Conservation (phyloP, 805 yeast species). For the Metschnikowia borealis region DNA sequence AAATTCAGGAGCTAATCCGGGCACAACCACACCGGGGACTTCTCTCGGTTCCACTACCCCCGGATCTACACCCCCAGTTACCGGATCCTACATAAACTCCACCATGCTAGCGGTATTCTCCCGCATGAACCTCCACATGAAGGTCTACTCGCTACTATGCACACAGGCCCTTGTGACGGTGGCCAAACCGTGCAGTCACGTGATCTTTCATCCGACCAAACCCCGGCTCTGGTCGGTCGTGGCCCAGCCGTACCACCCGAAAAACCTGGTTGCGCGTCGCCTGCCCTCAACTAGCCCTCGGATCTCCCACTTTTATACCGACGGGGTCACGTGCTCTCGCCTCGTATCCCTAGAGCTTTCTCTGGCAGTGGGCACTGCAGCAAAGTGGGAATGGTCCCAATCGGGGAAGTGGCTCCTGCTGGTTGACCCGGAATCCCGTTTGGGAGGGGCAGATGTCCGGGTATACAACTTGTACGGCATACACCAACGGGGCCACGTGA, state of each 20-base stretch:
- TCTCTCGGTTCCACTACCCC: not conserved
- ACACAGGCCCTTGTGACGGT: conserved; percentile 29
- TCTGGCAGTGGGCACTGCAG: conserved; percentile 16
- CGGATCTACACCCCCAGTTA: not conserved
- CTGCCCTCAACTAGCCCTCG: conserved; percentile 7
- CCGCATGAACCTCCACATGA: conserved; percentile 22
- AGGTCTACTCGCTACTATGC: conserved; percentile 36
- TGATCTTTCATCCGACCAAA: conserved; percentile 19
- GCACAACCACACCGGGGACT: too few relatives aligned
- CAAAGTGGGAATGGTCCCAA: conserved; percentile 27
- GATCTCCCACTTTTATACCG: conserved; percentile 28
- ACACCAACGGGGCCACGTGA: conserved; percentile 6
- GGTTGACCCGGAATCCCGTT: conserved; percentile 20
- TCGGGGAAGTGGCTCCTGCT: conserved; percentile 34
- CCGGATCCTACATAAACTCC: conserved; percentile 29
- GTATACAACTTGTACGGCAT: conserved; percentile 28
- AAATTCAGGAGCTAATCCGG: too few relatives aligned
- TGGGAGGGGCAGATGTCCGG: conserved; percentile 28
- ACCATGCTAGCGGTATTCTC: conserved; percentile 33
- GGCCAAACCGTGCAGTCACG: conserved; percentile 27
- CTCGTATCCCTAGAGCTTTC: conserved; percentile 19
- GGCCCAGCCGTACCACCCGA: conserved; percentile 20
- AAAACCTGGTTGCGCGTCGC: conserved; percentile 11
- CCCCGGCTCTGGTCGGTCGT: conserved; percentile 31
- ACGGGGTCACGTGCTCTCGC: conserved; percentile 29